Conservation (phyloP, 1,284 basidiomycete genomes). For the Ganoderma leucocontextum region DNA sequence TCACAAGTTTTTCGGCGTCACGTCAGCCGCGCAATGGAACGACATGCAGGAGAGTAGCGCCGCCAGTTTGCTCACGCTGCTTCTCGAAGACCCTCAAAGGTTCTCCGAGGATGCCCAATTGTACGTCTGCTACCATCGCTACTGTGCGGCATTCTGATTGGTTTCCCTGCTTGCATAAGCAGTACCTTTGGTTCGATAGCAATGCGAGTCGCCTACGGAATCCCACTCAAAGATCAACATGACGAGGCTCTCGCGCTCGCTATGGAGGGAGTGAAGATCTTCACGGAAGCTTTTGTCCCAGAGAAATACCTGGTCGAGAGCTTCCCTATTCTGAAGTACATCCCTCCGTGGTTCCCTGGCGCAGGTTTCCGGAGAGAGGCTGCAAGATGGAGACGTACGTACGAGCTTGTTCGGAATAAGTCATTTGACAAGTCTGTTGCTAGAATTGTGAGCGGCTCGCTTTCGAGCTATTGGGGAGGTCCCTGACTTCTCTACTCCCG, state of each 20-base stretch:
- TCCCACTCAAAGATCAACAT: conserved; percentile 34
- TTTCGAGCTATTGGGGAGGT: neutral
- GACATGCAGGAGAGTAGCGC: neutral
- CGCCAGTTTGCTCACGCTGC: neutral
- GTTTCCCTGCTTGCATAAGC: neutral
- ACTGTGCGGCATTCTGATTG: neutral
- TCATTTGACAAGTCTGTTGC: conserved; percentile 8
- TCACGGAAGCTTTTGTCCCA: conserved; percentile 18
- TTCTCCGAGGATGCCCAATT: neutral
- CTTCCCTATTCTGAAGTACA: conserved; percentile 17
- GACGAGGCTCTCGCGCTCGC: conserved; percentile 16
- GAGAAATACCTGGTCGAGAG: conserved; percentile 26
- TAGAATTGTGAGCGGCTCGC: neutral
- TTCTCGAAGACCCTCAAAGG: neutral
- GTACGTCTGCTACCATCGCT: neutral
- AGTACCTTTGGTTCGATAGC: conserved; percentile 14
- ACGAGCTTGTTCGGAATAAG: neutral
- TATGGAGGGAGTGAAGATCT: conserved; percentile 9
- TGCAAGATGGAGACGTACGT: conserved; percentile 6
- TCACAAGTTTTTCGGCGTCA: neutral
- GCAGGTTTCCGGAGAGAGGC: conserved; percentile 19
- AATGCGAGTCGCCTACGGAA: conserved; percentile 43
- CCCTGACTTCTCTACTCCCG: neutral
- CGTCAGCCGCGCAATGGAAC: neutral
- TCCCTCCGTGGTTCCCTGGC: conserved; percentile 27